phyloP scores from a whole-genome alignment of 1,284 basidiomycete species.

The Schizophyllum commune region DNA sequence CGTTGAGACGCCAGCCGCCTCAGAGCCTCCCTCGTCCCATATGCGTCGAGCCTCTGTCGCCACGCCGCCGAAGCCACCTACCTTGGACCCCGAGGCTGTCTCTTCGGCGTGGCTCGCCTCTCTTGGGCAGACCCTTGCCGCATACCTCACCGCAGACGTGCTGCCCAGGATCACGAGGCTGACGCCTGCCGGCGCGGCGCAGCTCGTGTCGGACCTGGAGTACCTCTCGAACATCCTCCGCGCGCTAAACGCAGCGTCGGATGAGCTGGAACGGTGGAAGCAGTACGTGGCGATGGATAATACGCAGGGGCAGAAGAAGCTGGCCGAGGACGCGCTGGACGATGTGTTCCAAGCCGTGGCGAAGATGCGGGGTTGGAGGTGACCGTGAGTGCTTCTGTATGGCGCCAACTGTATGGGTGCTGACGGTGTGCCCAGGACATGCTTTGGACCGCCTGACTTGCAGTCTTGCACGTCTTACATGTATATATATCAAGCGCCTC shows the following conservation, averaged over 20 bases:
- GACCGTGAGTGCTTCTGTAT: background rate
- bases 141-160: conserved; percentile 60
- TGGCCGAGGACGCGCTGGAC: conserved; percentile 27
- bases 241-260: conserved; percentile 82
- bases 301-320: conserved; percentile 38
- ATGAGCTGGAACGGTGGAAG: conserved; percentile 69
- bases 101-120: conserved; percentile 87
- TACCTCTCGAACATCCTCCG: conserved; percentile 89
- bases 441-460: too few species aligned
- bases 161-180: conserved; percentile 59
- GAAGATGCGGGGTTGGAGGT: conserved; percentile 46
- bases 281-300: conserved; percentile 54
- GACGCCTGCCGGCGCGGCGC: conserved; percentile 62
- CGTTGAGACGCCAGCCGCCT: conserved; percentile 28
- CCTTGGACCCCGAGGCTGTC: conserved; percentile 65
- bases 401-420: background rate
- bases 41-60: conserved; percentile 28
- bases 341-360: conserved; percentile 35
- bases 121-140: conserved; percentile 73
- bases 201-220: conserved; percentile 82
- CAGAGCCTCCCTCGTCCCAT: conserved; percentile 17
- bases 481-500: too few species aligned
- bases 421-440: too few species aligned
- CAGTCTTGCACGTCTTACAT: too few species aligned
- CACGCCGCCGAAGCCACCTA: conserved; percentile 24